phyloP scores from a whole-genome alignment of 1,139 yeast genomes.

The Candida albicans region DNA sequence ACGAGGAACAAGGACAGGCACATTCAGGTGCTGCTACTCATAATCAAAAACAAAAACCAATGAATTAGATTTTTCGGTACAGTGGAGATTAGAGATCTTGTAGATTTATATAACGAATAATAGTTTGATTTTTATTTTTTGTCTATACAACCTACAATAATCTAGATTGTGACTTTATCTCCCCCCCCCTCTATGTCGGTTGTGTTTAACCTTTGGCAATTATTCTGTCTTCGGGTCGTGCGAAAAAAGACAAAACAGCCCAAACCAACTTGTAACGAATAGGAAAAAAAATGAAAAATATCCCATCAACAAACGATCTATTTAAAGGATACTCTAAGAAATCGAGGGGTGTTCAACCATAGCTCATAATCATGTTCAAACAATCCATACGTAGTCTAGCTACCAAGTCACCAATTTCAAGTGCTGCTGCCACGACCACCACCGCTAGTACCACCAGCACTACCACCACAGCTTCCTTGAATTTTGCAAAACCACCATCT shows the following conservation, averaged over 20 bases:
- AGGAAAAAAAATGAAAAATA: not conserved
- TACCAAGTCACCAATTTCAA: conserved; percentile 23
- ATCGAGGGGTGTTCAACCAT: too few relatives aligned
- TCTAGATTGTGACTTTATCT: too few relatives aligned
- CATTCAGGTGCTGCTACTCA: too few relatives aligned
- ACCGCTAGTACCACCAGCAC: conserved; percentile 7
- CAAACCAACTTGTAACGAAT: too few relatives aligned
- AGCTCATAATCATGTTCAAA: conserved; percentile 22
- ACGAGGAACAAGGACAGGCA: conserved; percentile 16
- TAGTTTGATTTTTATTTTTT: not conserved
- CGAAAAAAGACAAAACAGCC: not conserved
- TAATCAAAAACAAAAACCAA: too few relatives aligned
- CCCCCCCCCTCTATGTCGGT: too few relatives aligned
- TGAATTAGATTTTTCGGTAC: too few relatives aligned
- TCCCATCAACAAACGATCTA: not conserved
- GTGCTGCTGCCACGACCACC: conserved; percentile 13
- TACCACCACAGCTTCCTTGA: conserved; percentile 18
- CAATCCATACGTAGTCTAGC: conserved; percentile 34
- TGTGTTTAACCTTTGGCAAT: too few relatives aligned
- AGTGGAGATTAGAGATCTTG: too few relatives aligned
- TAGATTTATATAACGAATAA: not conserved
- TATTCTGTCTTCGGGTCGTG: conserved; percentile 1
- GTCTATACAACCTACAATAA: too few relatives aligned
- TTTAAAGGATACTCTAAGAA: not conserved
- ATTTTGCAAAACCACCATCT: conserved; percentile 55